Base-by-base conservation (phyloP, 2,329 filamentous ascomycete genomes). In the Scedosporium dehoogii region DNA sequence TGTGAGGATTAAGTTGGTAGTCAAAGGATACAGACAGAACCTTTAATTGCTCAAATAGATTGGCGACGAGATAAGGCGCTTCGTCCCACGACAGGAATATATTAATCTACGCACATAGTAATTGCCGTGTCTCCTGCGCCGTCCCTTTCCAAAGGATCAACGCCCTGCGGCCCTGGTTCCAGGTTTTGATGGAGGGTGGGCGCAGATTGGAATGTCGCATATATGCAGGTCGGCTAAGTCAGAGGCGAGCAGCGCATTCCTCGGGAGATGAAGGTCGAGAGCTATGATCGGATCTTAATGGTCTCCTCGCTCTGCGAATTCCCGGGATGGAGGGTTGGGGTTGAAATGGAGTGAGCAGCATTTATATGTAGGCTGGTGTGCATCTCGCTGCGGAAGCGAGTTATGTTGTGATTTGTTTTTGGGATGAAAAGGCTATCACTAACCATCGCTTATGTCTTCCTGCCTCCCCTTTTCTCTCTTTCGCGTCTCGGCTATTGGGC, bases 381-480 rank as follows among this genome's bases (percentile, higher is more conserved):
- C 48, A 25, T 53, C 48, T 53, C 21, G 48, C 4, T 74, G 71
- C 73, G 69, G 69, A 65, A 70, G 69, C 65, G 66, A 66, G 67
- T 65, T 66, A 66, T 67, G 66, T 70, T 65, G 41, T 62, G 56
- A 62, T 72, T 68, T 70, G 67, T 65, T 72, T 60, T 69, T 72
- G 70, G 69, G 70, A 69, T 69, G 69, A 68, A 70, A 67, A 69
- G 70, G 69, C 27, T 53, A 42, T 56, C 66, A 68, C 66, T 66
- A 67, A 66, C 63, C 14, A 46, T 46, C 42, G 48, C 48, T 53
- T 23, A 18, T 21, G 10, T 46, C 42, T 12, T 23, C 16, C 27
- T 53, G n/a, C 21, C 48, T 21, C 23, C 48, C 9, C 21, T 21
- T 46, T 21, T 10, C 7, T 21, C 44, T 46, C 44, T 21, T 14